Evolutionary conservation across 2,329 filamentous ascomycete species (phyloP), one percentile per base, ranked within the genome.

Genomic region (Fusarium sp.): DNA sequence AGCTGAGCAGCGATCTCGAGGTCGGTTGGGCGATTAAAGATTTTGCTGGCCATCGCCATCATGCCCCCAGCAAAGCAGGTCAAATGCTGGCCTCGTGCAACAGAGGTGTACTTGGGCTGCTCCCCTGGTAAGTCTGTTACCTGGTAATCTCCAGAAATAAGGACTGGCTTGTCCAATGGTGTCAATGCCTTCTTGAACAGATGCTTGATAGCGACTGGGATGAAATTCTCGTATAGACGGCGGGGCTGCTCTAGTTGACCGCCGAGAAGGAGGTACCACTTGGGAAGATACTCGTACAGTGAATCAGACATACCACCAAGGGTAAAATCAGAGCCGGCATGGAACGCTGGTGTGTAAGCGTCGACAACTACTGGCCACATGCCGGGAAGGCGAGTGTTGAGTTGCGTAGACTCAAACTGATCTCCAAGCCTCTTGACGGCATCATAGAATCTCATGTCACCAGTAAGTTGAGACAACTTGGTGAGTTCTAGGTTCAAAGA

Each of bases 151-250:
- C 90, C 90, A 1, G 89, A 84, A 20, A 92, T 81, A 13, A 93
- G 82, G 28, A 93, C 86, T 58, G 91, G 85, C 9, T 84, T 82
- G 13, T 83, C 78, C n/a, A 80, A 80, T 2, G 87, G 87, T 4
- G 87, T 83, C 83, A 92, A 87, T 0, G 91, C 91, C 17, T 87
- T 84, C 78, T 88, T 93, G 61, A 94, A 85, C n/a, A 94, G 81
- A 61, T 90, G 81, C 57, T 87, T 82, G 63, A 88, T 74, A 10
- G 81, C 91, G 73, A 76, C 83, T 15, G 63, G 74, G 38, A 78
- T 78, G 72, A 83, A 80, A 22, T 73, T 72, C 59, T 79, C 77
- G 53, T 83, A 83, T 46, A 78, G 74, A 15, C 58, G 56, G 20
- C 72, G 72, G 18, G 73, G 73, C 33, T 75, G 73, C 20, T 75